Evolutionary conservation across 148 eudicot species (phyloP).

Genomic region (Drosera capensis): DNA sequence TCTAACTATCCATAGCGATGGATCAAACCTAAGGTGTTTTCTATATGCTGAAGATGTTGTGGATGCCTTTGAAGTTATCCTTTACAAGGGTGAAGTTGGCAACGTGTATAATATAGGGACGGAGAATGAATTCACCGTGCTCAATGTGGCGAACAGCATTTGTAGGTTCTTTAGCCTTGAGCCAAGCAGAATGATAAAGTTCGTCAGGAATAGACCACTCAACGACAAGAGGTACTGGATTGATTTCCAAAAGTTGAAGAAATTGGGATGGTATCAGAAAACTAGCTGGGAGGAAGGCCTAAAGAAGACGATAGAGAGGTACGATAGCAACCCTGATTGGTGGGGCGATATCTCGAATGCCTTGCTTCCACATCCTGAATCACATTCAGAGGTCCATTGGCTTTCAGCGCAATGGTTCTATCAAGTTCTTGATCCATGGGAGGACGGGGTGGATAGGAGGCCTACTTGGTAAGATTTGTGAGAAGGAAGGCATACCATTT

Average conservation of each 20-base stretch:
- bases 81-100: constrained; percentile 9
- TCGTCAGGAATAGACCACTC: constrained; percentile 14
- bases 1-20: constrained; percentile 14
- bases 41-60: constrained; percentile 14
- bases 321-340: constrained; percentile 9
- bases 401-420: constrained; percentile 1
- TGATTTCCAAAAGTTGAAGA: constrained; percentile 10
- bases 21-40: constrained; percentile 10
- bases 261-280: constrained; percentile 12
- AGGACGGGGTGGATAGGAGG: constrained; percentile 18
- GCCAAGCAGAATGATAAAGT: constrained; percentile 6
- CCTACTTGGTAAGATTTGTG: constrained; percentile 13
- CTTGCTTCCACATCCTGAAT: constrained; percentile 9
- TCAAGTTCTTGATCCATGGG: constrained; percentile 19
- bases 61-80: constrained; percentile 12
- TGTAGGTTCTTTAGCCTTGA: constrained; percentile 5
- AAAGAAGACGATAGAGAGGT: constrained; percentile 11
- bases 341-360: constrained; percentile 17
- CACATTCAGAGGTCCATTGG: neutral
- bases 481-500: constrained; percentile 16
- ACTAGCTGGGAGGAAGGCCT: constrained; percentile 12
- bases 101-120: constrained; percentile 14
- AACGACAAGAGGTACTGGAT: constrained; percentile 15
- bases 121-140: constrained; percentile 10
- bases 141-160: constrained; percentile 11